A percentile compares a stretch with the other conserved stretches of the same genome.
phyloP scores from a whole-genome alignment of 2,329 filamentous ascomycete genomes.

The Aspergillus alliaceus region DNA sequence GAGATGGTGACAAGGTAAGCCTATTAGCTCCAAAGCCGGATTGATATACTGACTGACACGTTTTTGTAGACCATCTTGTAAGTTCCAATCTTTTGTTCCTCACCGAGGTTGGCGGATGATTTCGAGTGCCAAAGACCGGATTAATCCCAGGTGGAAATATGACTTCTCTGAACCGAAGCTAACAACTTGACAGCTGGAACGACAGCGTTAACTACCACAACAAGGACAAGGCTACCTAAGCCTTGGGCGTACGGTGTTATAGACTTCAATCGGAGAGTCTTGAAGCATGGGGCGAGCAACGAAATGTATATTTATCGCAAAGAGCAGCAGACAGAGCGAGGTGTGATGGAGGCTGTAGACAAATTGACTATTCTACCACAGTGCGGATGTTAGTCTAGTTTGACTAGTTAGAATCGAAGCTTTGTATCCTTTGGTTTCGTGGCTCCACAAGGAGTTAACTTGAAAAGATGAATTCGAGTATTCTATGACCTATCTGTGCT shows the following conservation, averaged over 20 bases:
- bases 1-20: slow-evolving; percentile 88
- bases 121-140: not conserved
- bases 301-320: slow-evolving; percentile 35
- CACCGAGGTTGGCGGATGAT: not conserved
- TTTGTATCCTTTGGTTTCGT: not conserved
- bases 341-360: slow-evolving; percentile 14
- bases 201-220: slow-evolving; percentile 94
- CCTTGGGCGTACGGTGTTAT: slow-evolving; percentile 1
- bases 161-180: not conserved
- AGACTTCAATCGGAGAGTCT: slow-evolving; percentile 1
- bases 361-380: slow-evolving; percentile 19
- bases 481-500: not conserved
- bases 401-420: slow-evolving; percentile 6
- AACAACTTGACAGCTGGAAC: slow-evolving; percentile 73
- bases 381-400: slow-evolving; percentile 17
- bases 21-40: not conserved
- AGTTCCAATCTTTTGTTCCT: slow-evolving; percentile 35
- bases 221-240: slow-evolving; percentile 67
- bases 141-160: not conserved
- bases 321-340: slow-evolving; percentile 11
- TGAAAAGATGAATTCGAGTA: not conserved
- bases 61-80: slow-evolving; percentile 63
- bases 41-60: slow-evolving; percentile 8
- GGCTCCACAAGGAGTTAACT: not conserved
- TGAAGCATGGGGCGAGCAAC: not conserved